phyloP scores from a whole-genome alignment of 169 alveolate genomes.

The Plasmodium gallinaceum region DNA sequence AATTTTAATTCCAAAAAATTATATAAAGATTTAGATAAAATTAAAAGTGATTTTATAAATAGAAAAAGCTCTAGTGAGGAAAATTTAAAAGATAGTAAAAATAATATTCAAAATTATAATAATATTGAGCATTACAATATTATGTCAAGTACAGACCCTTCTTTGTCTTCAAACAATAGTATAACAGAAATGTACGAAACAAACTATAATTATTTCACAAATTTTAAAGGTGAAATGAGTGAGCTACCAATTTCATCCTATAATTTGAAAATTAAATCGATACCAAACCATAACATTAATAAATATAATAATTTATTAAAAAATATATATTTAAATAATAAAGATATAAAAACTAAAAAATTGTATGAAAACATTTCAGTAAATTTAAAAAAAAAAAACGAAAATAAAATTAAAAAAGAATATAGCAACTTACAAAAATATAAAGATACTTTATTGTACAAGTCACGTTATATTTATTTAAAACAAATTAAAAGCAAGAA shows the following conservation, averaged over 20 bases:
- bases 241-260: conserved; percentile 1
- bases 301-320: neutral
- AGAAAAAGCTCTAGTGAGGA: neutral
- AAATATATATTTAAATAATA: neutral
- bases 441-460: neutral
- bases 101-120: neutral
- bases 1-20: neutral
- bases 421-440: neutral
- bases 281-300: neutral
- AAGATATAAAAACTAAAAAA: neutral
- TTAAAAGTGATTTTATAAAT: neutral
- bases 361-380: neutral
- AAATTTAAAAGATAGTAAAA: neutral
- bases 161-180: conserved; percentile 26
- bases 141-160: conserved; percentile 47
- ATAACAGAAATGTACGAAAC: conserved; percentile 53
- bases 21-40: conserved; percentile 4
- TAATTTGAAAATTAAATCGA: neutral
- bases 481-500: neutral
- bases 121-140: conserved; percentile 39
- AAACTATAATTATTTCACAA: conserved; percentile 11
- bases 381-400: neutral
- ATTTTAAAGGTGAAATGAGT: neutral
- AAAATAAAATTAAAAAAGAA: neutral
- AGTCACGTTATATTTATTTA: neutral